phyloP scores from a whole-genome alignment of 2,329 filamentous ascomycete species.

The Scopulariopsis brevicaulis region DNA sequence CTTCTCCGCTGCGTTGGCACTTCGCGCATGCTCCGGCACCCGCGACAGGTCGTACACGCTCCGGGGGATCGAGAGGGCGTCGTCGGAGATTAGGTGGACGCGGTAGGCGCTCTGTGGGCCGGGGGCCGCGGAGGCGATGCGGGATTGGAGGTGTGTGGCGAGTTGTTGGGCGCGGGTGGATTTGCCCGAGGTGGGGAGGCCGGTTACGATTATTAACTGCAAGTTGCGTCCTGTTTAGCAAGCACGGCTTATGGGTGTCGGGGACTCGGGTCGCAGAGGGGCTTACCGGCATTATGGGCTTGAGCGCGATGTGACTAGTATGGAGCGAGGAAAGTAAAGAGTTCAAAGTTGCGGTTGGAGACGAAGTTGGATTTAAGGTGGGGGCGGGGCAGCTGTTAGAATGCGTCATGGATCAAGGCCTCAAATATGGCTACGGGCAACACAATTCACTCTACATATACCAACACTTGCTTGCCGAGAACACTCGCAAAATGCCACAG shows the following conservation, averaged over 20 bases:
- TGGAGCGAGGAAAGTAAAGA: not conserved
- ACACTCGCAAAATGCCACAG: not conserved
- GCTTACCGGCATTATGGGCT: conserved; percentile 2
- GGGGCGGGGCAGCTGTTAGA: conserved; percentile 2
- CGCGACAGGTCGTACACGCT: conserved; percentile 57
- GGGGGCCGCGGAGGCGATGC: conserved; percentile 27
- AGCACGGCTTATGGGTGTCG: not conserved
- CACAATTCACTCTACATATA: not conserved
- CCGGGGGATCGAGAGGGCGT: conserved; percentile 57
- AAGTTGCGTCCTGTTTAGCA: not conserved
- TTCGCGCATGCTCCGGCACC: conserved; percentile 48
- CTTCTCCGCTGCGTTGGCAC: conserved; percentile 67
- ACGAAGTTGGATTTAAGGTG: not conserved
- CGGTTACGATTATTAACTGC: conserved; percentile 56
- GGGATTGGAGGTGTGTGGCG: conserved; percentile 48
- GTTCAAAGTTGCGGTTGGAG: not conserved
- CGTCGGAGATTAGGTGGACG: conserved; percentile 65
- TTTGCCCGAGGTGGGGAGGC: conserved; percentile 58
- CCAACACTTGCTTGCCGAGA: not conserved
- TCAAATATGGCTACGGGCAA: not conserved
- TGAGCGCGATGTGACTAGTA: not conserved
- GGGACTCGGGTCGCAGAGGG: not conserved
- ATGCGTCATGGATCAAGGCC: not conserved
- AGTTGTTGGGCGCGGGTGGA: conserved; percentile 57
- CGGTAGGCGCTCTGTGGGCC: conserved; percentile 37